A percentile compares a stretch with the other conserved stretches of the same genome.
phyloP scores from a whole-genome alignment of 257 asterid species.

The Solanum peruvianum region DNA sequence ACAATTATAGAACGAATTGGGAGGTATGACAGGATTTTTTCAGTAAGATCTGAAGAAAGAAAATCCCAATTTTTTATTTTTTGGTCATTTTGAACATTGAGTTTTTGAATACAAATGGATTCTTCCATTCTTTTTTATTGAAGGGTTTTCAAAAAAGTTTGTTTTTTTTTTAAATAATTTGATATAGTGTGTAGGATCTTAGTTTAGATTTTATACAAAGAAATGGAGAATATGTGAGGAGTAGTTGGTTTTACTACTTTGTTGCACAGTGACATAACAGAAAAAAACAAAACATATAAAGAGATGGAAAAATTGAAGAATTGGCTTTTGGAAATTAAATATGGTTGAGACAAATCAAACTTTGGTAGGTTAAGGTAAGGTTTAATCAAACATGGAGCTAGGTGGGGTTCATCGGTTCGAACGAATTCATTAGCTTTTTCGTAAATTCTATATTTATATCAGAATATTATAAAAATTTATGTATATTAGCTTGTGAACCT shows the following conservation, averaged over 20 bases:
- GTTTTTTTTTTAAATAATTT: neutral
- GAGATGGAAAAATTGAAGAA: neutral
- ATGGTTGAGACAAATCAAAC: neutral
- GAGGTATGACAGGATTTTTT: constrained; percentile 17
- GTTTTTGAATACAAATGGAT: neutral
- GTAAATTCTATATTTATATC: too few relatives aligned
- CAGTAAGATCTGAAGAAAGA: constrained; percentile 18
- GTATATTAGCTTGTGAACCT: too few relatives aligned
- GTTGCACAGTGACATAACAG: neutral
- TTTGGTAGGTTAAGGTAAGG: neutral
- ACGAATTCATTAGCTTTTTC: too few relatives aligned
- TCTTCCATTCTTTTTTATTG: neutral
- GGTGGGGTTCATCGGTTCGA: too few relatives aligned
- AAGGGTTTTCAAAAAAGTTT: neutral
- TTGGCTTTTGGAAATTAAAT: neutral
- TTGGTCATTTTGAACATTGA: neutral
- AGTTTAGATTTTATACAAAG: neutral
- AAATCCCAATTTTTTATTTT: neutral
- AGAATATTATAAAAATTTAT: too few relatives aligned
- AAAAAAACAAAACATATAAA: neutral
- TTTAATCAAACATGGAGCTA: too few relatives aligned
- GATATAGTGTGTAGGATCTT: neutral
- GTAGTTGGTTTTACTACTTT: neutral
- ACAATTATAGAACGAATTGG: constrained; percentile 17
- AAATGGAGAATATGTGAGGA: neutral